phyloP scores from a whole-genome alignment of 768 basidiomycete genomes.

The Leucocoprinus leucothites region DNA sequence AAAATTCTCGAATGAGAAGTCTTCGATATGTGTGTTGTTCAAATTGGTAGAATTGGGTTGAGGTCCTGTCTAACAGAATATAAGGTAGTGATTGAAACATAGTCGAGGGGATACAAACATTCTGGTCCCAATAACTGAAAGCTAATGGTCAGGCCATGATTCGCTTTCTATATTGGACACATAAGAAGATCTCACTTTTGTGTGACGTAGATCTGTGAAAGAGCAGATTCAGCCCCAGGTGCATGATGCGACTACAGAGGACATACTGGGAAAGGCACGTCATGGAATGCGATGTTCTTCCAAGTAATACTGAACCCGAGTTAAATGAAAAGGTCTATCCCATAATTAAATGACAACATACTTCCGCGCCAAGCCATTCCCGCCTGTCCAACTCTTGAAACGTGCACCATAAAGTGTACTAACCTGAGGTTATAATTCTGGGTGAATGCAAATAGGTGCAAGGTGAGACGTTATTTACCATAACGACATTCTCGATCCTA shows the following conservation, averaged over 20 bases:
- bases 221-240: background rate
- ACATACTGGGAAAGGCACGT: conserved; percentile 55
- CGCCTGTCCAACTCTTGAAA: conserved; percentile 68
- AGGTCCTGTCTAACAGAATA: conserved; percentile 31
- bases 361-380: conserved; percentile 57
- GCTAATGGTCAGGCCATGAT: background rate
- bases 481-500: conserved; percentile 43
- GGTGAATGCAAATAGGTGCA: background rate
- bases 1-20: conserved; percentile 55
- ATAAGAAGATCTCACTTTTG: conserved; percentile 48
- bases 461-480: conserved; percentile 27
- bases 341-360: conserved; percentile 20
- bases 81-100: background rate
- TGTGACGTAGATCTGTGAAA: conserved; percentile 52
- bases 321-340: background rate
- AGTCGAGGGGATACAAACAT: conserved; percentile 25
- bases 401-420: conserved; percentile 55
- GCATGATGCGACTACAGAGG: background rate
- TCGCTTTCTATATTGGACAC: background rate
- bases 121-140: conserved; percentile 61
- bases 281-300: conserved; percentile 49
- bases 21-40: conserved; percentile 55
- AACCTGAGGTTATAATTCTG: conserved; percentile 28
- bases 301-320: conserved; percentile 44
- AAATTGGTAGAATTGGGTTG: conserved; percentile 37